A percentile compares a stretch with the other conserved stretches of the same genome.
Conservation (phyloP, 768 basidiomycete genomes). For the Cystobasidium tubakii region DNA sequence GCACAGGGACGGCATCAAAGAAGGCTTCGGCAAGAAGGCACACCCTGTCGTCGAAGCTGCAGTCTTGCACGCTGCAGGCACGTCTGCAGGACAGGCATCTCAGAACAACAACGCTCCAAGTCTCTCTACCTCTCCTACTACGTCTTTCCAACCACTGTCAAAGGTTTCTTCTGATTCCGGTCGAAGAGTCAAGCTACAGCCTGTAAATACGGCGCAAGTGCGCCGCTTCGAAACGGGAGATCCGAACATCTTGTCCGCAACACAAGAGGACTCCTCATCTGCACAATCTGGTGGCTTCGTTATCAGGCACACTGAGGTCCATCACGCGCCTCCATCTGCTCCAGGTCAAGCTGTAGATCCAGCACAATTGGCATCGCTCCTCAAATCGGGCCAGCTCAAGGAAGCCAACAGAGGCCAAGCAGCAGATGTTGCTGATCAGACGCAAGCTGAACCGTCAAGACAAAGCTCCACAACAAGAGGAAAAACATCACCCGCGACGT, state of each 20-base stretch:
- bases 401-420: background rate
- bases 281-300: slow-evolving; percentile 8
- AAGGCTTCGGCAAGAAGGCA: slow-evolving; percentile 31
- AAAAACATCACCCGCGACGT: background rate
- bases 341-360: slow-evolving; percentile 10
- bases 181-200: background rate
- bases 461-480: background rate
- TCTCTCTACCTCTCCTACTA: slow-evolving; percentile 13
- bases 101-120: slow-evolving; percentile 12
- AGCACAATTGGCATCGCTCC: background rate
- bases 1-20: slow-evolving; percentile 1
- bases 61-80: slow-evolving; percentile 12
- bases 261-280: background rate
- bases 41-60: slow-evolving; percentile 25
- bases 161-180: background rate
- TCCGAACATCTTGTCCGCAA: background rate
- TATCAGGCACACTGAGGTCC: slow-evolving; percentile 12
- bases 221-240: background rate
- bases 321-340: background rate
- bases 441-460: background rate
- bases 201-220: background rate
- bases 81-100: background rate
- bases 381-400: background rate
- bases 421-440: too few species aligned
- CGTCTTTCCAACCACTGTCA: background rate